Evolutionary conservation across 768 basidiomycete species (phyloP).

Genomic region (Suillus ampliporus): DNA sequence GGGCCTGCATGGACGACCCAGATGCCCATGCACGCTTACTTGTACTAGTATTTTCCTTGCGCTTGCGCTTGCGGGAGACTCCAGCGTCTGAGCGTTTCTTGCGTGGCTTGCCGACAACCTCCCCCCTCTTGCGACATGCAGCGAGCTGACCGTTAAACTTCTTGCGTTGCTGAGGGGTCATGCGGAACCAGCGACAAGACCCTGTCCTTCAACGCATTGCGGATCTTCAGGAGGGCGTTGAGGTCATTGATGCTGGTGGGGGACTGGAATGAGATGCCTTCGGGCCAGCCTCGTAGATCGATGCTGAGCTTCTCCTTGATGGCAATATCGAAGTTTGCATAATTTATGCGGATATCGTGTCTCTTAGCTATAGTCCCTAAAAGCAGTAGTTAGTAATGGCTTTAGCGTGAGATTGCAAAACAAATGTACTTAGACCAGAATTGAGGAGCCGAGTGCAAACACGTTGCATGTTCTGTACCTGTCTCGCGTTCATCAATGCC

Average conservation of each 20-base stretch:
- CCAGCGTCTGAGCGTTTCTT: conserved; percentile 4
- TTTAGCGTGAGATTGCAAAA: background rate
- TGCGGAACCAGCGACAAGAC: conserved; percentile 2
- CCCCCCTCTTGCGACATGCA: conserved; percentile 2
- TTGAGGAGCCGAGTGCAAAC: background rate
- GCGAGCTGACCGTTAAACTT: background rate
- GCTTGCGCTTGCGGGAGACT: too few relatives aligned
- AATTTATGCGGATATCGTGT: background rate
- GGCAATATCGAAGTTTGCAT: conserved; percentile 5
- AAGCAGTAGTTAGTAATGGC: background rate
- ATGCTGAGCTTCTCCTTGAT: conserved; percentile 11
- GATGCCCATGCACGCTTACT: too few relatives aligned
- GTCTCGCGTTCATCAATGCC: background rate
- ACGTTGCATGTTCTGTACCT: background rate
- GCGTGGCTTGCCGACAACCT: background rate
- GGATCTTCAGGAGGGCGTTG: background rate
- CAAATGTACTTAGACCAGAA: background rate
- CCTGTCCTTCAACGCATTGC: conserved; percentile 2
- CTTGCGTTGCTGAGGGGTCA: conserved; percentile 1
- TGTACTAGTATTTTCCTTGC: too few relatives aligned
- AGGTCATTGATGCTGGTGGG: background rate
- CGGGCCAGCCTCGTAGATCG: conserved; percentile 14
- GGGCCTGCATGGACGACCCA: too few relatives aligned
- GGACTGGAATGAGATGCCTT: conserved; percentile 6
- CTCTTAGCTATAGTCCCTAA: background rate